A percentile compares a stretch with the other conserved stretches of the same genome.
These are phyloP conservation scores for Quercus robur DNA, from an alignment of 306 rosid species.

Conservation along the genomic window DNA sequence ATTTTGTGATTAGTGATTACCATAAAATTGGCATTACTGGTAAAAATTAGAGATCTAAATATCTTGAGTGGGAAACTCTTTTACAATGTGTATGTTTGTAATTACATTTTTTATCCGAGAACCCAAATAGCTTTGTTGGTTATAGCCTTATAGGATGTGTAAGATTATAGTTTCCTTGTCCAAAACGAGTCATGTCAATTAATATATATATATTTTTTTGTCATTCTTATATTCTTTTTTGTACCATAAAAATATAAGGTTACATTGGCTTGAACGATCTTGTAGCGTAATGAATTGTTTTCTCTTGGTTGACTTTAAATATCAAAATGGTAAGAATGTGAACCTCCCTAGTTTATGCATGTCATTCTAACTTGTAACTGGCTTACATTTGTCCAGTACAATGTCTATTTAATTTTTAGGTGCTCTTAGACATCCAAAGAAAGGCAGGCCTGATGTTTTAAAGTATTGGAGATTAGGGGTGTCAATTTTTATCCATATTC, in stretches of 20 bases:
- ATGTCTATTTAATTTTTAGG: background rate
- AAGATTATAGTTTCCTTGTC: background rate
- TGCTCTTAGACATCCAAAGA: background rate
- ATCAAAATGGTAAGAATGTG: background rate
- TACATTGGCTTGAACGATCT: background rate
- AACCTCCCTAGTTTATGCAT: background rate
- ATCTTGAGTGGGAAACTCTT: background rate
- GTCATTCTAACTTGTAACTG: too few species aligned
- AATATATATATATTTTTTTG: background rate
- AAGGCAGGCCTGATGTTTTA: too few species aligned
- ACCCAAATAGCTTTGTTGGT: conserved; percentile 19
- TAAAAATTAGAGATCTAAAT: too few species aligned
- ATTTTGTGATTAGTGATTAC: too few species aligned
- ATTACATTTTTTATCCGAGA: conserved; percentile 17
- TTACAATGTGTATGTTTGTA: background rate
- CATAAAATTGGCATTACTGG: too few species aligned
- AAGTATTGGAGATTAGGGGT: too few species aligned
- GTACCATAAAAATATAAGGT: background rate
- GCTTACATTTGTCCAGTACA: background rate
- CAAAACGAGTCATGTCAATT: background rate
- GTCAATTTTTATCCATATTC: too few species aligned
- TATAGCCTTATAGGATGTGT: background rate
- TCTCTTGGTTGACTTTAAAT: background rate
- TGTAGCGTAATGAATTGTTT: background rate
- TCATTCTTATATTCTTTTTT: background rate